phyloP scores from a whole-genome alignment of 129 eudicot species.

The Flaveria sonorensis region DNA sequence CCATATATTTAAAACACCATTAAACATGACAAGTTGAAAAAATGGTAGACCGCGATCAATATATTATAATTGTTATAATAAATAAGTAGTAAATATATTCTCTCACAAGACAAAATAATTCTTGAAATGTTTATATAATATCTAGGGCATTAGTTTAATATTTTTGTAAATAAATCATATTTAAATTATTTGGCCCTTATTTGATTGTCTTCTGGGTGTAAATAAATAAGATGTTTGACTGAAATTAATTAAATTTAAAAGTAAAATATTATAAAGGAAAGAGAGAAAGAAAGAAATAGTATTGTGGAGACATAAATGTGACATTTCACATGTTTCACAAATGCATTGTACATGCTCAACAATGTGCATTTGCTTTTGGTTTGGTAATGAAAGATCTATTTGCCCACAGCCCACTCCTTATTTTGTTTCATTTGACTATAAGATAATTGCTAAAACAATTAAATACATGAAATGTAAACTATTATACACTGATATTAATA shows the following conservation, averaged over 20 bases:
- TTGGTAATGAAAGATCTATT: conserved; percentile 43
- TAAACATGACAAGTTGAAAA: not conserved
- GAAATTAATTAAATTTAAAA: conserved; percentile 5
- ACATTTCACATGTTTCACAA: conserved; percentile 46
- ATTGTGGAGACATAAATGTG: conserved; percentile 42
- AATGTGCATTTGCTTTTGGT: conserved; percentile 46
- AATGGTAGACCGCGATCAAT: not conserved
- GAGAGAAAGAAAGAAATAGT: conserved; percentile 38
- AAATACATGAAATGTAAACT: too few species aligned
- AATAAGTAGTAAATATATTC: not conserved
- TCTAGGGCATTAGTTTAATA: not conserved
- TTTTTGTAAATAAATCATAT: not conserved
- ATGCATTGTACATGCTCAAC: conserved; percentile 43
- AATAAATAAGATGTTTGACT: conserved; percentile 22
- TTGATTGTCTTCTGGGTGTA: conserved; percentile 1
- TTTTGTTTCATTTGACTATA: not conserved
- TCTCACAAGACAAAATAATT: not conserved
- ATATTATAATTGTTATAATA: not conserved
- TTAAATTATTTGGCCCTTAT: not conserved
- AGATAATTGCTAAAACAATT: not conserved
- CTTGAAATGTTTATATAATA: conserved; percentile 6
- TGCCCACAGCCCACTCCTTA: conserved; percentile 37
- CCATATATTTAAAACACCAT: not conserved
- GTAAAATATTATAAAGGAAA: not conserved
- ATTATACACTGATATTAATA: too few species aligned